These are phyloP conservation scores for Secale cereale DNA, from an alignment of 176 grass and related monocot genomes.

Conservation along the genomic window DNA sequence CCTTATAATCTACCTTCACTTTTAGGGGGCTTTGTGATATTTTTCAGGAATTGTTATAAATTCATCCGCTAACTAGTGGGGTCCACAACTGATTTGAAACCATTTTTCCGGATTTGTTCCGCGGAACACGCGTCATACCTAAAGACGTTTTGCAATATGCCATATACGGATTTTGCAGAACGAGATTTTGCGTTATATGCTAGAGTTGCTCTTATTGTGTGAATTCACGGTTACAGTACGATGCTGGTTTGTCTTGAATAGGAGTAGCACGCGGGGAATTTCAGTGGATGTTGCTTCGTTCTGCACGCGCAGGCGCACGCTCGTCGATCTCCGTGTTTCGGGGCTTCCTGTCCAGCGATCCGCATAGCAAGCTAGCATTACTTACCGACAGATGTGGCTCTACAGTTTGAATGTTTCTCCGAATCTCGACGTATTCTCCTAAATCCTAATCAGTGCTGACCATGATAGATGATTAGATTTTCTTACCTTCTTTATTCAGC, in stretches of 20 bases:
- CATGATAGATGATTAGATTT: constrained; percentile 11
- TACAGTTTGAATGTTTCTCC: not conserved
- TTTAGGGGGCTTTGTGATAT: too few species aligned
- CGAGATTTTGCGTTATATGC: too few species aligned
- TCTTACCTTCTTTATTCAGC: not conserved
- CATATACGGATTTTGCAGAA: too few species aligned
- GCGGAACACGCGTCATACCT: too few species aligned
- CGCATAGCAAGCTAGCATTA: not conserved
- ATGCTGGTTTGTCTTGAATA: not conserved
- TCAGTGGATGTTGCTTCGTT: not conserved
- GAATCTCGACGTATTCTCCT: not conserved
- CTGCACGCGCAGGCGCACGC: not conserved
- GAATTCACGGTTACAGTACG: not conserved
- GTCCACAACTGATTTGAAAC: too few species aligned
- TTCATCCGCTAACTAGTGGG: too few species aligned
- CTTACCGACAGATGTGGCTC: not conserved
- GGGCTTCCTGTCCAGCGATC: not conserved
- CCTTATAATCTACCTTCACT: too few species aligned
- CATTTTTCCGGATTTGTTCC: too few species aligned
- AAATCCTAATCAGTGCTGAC: not conserved
- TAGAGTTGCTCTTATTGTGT: too few species aligned
- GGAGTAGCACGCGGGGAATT: not conserved
- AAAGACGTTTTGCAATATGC: too few species aligned
- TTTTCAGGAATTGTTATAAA: too few species aligned
- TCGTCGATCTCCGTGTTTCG: not conserved